A percentile compares a stretch with the other conserved stretches of the same genome.
Evolutionary conservation across 2,329 filamentous ascomycete species (phyloP).

Genomic region (Rutstroemia sp.): DNA sequence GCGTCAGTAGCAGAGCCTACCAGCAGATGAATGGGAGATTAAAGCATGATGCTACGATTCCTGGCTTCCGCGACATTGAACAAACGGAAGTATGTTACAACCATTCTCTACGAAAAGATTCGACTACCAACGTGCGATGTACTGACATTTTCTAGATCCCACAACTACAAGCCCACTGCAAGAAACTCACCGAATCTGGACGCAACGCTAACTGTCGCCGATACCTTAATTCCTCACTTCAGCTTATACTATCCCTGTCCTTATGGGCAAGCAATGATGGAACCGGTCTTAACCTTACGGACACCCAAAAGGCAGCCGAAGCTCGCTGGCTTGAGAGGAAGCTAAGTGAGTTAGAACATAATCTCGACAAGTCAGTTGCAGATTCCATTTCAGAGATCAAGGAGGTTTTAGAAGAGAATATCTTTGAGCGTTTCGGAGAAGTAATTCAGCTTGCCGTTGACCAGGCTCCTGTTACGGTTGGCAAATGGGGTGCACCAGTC

Average conservation of each 20-base stretch:
- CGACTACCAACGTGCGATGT: no score
- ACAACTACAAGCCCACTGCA: conserved; percentile 40
- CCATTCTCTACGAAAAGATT: neutral
- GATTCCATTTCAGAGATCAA: conserved; percentile 34
- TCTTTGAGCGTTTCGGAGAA: conserved; percentile 38
- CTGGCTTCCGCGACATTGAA: conserved; percentile 43
- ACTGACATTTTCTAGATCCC: conserved; percentile 13
- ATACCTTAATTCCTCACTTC: conserved; percentile 45
- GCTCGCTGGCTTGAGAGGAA: conserved; percentile 32
- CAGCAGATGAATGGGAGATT: conserved; percentile 53
- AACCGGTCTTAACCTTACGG: conserved; percentile 33
- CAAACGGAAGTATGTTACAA: conserved; percentile 42
- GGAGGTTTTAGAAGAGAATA: conserved; percentile 35
- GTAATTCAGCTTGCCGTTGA: conserved; percentile 34
- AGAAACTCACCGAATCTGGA: conserved; percentile 45
- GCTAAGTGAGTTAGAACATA: conserved; percentile 34
- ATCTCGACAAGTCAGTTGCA: conserved; percentile 34
- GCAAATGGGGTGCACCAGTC: conserved; percentile 33
- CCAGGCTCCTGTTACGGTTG: conserved; percentile 30
- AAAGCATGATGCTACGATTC: conserved; percentile 41
- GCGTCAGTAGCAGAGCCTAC: conserved; percentile 54
- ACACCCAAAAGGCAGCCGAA: conserved; percentile 33
- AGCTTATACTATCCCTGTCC: conserved; percentile 44
- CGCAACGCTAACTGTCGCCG: conserved; percentile 36
- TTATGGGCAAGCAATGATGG: conserved; percentile 42